Conservation (phyloP, 2,329 filamentous ascomycete species). For the Trichoderma asperellum region DNA sequence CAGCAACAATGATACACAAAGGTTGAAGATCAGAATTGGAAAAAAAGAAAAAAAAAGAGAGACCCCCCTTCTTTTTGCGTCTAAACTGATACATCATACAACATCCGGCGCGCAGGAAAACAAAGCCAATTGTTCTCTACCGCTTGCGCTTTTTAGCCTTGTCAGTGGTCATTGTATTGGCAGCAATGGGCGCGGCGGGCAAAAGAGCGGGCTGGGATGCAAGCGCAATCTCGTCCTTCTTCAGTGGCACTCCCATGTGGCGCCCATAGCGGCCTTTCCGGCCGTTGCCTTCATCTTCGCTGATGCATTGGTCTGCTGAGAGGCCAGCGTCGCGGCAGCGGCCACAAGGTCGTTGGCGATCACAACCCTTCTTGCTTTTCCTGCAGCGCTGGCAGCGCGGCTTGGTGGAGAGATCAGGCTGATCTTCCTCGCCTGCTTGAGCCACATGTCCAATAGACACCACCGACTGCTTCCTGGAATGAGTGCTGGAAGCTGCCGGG, state of each 20-base stretch:
- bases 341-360: slow-evolving; percentile 92
- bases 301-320: slow-evolving; percentile 89
- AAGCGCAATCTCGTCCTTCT: slow-evolving; percentile 56
- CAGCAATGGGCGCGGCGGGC: slow-evolving; percentile 50
- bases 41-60: not conserved
- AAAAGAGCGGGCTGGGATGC: slow-evolving; percentile 46
- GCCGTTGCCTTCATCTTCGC: slow-evolving; percentile 96
- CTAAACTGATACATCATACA: slow-evolving; percentile 16
- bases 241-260: slow-evolving; percentile 70
- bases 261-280: slow-evolving; percentile 89
- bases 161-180: slow-evolving; percentile 44
- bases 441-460: slow-evolving; percentile 58
- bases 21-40: not conserved
- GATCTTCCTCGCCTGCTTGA: slow-evolving; percentile 74
- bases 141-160: slow-evolving; percentile 67
- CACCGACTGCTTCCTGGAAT: slow-evolving; percentile 76
- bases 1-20: slow-evolving; percentile 3
- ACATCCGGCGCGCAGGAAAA: slow-evolving; percentile 4
- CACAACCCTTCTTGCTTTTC: slow-evolving; percentile 99
- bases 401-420: slow-evolving; percentile 92
- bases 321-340: slow-evolving; percentile 96
- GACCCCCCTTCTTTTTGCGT: not conserved
- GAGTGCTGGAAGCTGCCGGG: slow-evolving; percentile 64
- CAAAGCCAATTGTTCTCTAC: slow-evolving; percentile 40
- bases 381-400: slow-evolving; percentile 97